phyloP scores from a whole-genome alignment of 345 rosid species.

The Euphorbia lathyris region DNA sequence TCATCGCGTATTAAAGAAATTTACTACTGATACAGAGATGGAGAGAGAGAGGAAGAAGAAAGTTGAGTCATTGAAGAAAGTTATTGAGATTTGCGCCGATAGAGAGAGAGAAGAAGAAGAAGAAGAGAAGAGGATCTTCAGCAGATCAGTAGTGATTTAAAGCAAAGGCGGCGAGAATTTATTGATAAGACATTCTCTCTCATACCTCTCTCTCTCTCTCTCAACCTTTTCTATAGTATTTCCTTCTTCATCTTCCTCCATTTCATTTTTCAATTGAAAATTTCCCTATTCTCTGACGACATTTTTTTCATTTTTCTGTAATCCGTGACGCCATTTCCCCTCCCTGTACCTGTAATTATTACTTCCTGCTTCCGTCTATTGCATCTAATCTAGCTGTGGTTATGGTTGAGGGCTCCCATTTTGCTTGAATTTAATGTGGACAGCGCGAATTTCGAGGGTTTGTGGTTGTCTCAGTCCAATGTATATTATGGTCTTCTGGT shows the following conservation, averaged over 20 bases:
- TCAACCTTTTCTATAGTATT: not conserved
- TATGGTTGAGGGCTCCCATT: not conserved
- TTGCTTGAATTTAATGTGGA: slow-evolving; percentile 25
- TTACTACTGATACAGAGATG: not conserved
- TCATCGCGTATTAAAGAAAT: not conserved
- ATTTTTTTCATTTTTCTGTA: not conserved
- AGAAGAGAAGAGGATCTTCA: slow-evolving; percentile 16
- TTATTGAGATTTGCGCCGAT: slow-evolving; percentile 50
- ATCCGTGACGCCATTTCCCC: not conserved
- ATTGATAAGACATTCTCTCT: slow-evolving; percentile 21
- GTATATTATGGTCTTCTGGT: slow-evolving; percentile 39
- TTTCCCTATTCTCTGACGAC: not conserved
- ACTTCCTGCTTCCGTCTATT: not conserved
- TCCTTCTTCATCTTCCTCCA: not conserved
- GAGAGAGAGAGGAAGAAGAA: not conserved
- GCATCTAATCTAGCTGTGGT: too few species aligned
- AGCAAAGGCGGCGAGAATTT: slow-evolving; percentile 79
- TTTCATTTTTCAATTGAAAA: not conserved
- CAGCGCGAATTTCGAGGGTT: slow-evolving; percentile 37
- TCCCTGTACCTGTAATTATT: not conserved
- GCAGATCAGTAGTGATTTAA: slow-evolving; percentile 51
- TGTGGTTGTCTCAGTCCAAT: slow-evolving; percentile 32
- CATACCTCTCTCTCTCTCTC: not conserved
- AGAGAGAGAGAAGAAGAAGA: slow-evolving; percentile 15
- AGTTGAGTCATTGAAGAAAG: not conserved